Evolutionary conservation across 192 early-diverging fungal species (phyloP).

Genomic region (Lobosporangium transversale): DNA sequence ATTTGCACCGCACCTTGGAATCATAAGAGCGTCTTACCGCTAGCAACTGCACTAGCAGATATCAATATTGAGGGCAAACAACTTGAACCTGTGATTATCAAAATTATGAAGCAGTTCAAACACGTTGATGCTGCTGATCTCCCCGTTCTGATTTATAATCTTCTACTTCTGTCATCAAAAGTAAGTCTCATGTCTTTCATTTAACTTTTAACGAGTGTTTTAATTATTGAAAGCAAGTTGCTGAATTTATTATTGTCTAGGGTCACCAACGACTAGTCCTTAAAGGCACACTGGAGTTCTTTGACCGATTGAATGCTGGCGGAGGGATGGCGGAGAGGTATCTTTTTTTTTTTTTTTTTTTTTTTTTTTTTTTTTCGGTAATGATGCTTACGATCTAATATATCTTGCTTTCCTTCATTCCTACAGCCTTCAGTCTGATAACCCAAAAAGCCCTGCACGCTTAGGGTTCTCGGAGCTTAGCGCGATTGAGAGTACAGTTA

Average conservation of each 20-base stretch:
- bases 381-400: too few relatives aligned
- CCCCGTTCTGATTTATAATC: conserved; percentile 73
- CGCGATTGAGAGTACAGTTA: conserved; percentile 72
- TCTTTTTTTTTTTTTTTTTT: too few relatives aligned
- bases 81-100: conserved; percentile 29
- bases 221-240: too few relatives aligned
- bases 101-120: conserved; percentile 58
- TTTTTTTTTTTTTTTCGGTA: too few relatives aligned
- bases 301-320: conserved; percentile 62
- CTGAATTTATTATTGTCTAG: conserved; percentile 25
- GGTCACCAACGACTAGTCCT: conserved; percentile 68
- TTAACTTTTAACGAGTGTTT: too few relatives aligned
- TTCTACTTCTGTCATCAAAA: conserved; percentile 71
- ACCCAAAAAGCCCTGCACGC: conserved; percentile 18
- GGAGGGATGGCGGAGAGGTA: conserved; percentile 24
- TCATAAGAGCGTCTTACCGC: conserved; percentile 34
- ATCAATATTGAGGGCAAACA: conserved; percentile 48
- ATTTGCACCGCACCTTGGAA: conserved; percentile 52
- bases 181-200: conserved; percentile 45
- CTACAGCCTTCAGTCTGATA: conserved; percentile 37
- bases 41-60: conserved; percentile 45
- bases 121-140: conserved; percentile 62
- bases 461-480: conserved; percentile 53
- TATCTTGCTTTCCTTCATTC: too few relatives aligned
- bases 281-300: conserved; percentile 64